phyloP scores from a whole-genome alignment of 345 rosid genomes.

The Sisymbrium altissimum region DNA sequence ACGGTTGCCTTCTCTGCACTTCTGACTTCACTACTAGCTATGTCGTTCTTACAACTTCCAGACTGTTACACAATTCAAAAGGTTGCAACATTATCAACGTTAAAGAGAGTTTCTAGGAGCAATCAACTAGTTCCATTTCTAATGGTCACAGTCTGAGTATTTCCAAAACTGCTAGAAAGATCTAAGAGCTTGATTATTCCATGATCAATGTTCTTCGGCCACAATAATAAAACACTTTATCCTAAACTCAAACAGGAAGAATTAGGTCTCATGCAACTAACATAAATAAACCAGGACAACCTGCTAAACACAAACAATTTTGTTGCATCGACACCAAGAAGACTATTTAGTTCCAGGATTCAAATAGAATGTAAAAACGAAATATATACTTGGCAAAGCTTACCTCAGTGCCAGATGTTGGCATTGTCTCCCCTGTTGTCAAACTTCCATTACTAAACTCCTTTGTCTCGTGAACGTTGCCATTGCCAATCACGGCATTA shows the following conservation, averaged over 20 bases:
- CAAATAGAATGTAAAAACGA: neutral
- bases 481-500: neutral
- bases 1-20: conserved; percentile 17
- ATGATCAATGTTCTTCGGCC: neutral
- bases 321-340: neutral
- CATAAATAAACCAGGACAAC: conserved; percentile 2
- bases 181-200: neutral
- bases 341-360: neutral
- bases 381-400: neutral
- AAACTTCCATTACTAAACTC: conserved; percentile 24
- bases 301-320: neutral
- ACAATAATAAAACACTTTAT: neutral
- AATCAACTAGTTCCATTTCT: neutral
- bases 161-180: neutral
- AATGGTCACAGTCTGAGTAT: neutral
- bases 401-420: conserved; percentile 25
- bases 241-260: neutral
- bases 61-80: conserved; percentile 39
- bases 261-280: neutral
- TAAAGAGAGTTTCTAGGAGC: neutral
- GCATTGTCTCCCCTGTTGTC: conserved; percentile 1
- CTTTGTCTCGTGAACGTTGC: conserved; percentile 14
- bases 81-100: neutral
- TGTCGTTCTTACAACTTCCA: conserved; percentile 22
- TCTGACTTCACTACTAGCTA: conserved; percentile 6